These are phyloP conservation scores for Solioccasus polychromus DNA, from an alignment of 768 basidiomycete genomes.

Conservation along the genomic window DNA sequence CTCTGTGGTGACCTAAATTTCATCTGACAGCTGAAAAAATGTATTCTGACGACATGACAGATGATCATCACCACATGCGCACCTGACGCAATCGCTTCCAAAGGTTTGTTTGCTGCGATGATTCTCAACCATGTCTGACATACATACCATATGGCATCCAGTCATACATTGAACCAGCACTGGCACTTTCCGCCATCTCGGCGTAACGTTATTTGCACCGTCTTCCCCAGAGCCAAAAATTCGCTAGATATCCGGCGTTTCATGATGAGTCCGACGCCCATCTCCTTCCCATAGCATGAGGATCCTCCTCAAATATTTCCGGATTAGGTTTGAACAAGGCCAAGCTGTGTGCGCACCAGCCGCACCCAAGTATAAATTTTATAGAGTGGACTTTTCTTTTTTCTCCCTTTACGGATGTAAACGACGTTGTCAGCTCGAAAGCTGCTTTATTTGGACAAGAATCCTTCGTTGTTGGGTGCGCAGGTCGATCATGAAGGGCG, in stretches of 20 bases:
- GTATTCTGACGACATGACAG: slow-evolving; percentile 9
- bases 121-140: neutral
- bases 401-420: too few species aligned
- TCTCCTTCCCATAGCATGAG: neutral
- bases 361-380: too few species aligned
- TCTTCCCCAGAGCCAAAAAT: slow-evolving; percentile 7
- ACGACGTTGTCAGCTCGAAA: too few species aligned
- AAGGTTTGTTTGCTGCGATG: neutral
- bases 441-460: neutral
- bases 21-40: slow-evolving; percentile 4
- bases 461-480: neutral
- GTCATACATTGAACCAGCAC: neutral
- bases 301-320: neutral
- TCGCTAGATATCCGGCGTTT: slow-evolving; percentile 1
- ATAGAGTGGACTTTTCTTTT: too few species aligned
- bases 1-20: slow-evolving; percentile 5
- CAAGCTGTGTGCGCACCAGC: slow-evolving; percentile 3
- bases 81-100: neutral
- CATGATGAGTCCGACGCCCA: slow-evolving; percentile 1
- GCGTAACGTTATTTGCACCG: neutral
- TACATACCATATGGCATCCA: neutral
- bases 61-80: neutral
- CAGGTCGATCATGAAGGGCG: slow-evolving; percentile 25
- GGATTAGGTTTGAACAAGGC: neutral
- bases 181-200: slow-evolving; percentile 4